Percentiles rank a stretch among this genome's conserved stretches.
These are phyloP conservation scores for Entelexis paramagnoliae DNA, from an alignment of 1,139 yeast species.

Conservation along the genomic window DNA sequence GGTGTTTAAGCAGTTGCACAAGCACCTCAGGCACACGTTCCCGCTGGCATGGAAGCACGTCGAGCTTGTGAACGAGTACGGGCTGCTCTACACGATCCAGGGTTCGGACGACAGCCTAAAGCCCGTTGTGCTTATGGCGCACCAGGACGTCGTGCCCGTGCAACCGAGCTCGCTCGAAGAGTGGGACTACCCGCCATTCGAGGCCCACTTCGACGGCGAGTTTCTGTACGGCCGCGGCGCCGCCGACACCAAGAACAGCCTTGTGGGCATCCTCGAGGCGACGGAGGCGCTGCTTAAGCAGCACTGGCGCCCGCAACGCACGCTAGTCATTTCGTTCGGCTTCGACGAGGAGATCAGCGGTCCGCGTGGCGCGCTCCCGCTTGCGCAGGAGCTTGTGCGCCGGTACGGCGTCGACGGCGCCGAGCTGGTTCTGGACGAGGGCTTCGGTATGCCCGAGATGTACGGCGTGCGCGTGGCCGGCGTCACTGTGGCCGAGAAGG, in stretches of 20 bases:
- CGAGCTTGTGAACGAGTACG: conserved; percentile 54
- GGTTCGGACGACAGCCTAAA: conserved; percentile 46
- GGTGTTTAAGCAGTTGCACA: conserved; percentile 44
- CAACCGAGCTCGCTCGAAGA: conserved; percentile 43
- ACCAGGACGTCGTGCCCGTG: conserved; percentile 81
- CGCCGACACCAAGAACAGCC: conserved; percentile 50
- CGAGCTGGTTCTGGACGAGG: conserved; percentile 55
- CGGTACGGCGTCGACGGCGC: conserved; percentile 48
- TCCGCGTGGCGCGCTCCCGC: conserved; percentile 42
- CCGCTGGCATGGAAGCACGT: conserved; percentile 46
- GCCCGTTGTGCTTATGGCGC: conserved; percentile 64
- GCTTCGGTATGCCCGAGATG: conserved; percentile 36
- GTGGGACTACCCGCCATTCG: conserved; percentile 65
- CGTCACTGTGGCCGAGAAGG: conserved; percentile 60
- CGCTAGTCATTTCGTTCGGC: conserved; percentile 52
- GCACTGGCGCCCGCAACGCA: conserved; percentile 45
- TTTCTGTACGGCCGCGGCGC: conserved; percentile 57
- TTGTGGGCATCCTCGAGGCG: conserved; percentile 51
- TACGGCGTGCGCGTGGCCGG: conserved; percentile 44
- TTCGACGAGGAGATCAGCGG: conserved; percentile 68
- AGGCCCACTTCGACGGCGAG: conserved; percentile 55
- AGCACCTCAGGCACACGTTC: conserved; percentile 46
- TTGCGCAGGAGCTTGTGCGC: conserved; percentile 38
- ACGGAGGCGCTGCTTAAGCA: conserved; percentile 40
- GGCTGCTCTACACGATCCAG: conserved; percentile 56